These are phyloP conservation scores for Neofusicoccum laricinum DNA, from an alignment of 2,329 filamentous ascomycete species.

Conservation along the genomic window DNA sequence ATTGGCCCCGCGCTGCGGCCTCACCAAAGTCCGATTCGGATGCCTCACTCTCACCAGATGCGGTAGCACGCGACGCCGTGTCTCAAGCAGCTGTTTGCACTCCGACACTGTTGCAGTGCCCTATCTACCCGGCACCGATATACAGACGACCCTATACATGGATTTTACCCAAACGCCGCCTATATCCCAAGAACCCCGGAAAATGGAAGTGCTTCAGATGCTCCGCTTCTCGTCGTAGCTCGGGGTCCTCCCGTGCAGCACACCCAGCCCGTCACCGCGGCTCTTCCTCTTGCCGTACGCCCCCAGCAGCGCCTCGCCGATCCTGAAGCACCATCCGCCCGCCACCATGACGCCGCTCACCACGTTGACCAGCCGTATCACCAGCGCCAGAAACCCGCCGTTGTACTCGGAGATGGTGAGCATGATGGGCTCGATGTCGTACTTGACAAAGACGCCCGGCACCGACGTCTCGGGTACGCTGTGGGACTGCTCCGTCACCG, in stretches of 20 bases:
- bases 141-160: not conserved
- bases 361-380: conserved; percentile 86
- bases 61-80: no score
- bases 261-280: conserved; percentile 44
- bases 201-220: not conserved
- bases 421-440: conserved; percentile 94
- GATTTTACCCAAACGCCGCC: conserved; percentile 2
- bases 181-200: not conserved
- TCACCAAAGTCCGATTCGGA: not conserved
- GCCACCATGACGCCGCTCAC: conserved; percentile 87
- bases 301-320: conserved; percentile 70
- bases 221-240: conserved; percentile 15
- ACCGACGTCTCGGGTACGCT: conserved; percentile 66
- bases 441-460: conserved; percentile 96
- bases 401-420: conserved; percentile 81
- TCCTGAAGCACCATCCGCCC: conserved; percentile 87
- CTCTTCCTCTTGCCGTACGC: conserved; percentile 42
- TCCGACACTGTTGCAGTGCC: not conserved
- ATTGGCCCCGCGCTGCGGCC: not conserved
- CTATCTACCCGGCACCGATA: not conserved
- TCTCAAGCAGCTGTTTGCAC: not conserved
- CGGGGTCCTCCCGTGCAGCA: conserved; percentile 31
- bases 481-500: conserved; percentile 84
- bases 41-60: not conserved
- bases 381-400: conserved; percentile 68